phyloP scores from a whole-genome alignment of 441 rosid genomes.

The Theobroma grandiflorum region DNA sequence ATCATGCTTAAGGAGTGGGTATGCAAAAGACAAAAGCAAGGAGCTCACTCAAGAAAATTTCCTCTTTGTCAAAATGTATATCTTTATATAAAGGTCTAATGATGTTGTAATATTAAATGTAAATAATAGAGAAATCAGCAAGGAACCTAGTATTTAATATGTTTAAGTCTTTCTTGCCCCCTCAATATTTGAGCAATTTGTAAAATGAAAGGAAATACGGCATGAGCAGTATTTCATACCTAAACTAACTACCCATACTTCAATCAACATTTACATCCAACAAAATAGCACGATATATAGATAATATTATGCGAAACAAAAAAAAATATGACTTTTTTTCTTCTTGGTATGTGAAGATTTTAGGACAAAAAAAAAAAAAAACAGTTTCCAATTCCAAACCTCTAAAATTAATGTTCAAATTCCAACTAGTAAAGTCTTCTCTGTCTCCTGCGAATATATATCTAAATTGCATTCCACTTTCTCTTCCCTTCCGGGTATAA shows the following conservation, averaged over 20 bases:
- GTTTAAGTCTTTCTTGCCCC: neutral
- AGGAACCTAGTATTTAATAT: neutral
- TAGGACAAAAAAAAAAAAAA: too few relatives aligned
- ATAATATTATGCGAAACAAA: too few relatives aligned
- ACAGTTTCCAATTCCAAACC: neutral
- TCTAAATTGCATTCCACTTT: neutral
- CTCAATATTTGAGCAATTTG: neutral
- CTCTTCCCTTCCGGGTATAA: neutral
- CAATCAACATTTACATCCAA: too few relatives aligned
- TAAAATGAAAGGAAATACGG: neutral
- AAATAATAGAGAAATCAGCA: neutral
- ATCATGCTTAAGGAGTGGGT: conserved; percentile 44
- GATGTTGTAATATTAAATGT: neutral
- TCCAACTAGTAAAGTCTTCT: neutral
- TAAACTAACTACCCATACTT: neutral
- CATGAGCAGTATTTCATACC: neutral
- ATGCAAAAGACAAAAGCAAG: conserved; percentile 44
- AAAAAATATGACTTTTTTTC: too few relatives aligned
- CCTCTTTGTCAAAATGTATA: neutral
- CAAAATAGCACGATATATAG: too few relatives aligned
- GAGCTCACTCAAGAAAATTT: conserved; percentile 23
- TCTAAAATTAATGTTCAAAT: neutral
- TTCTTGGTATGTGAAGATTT: too few relatives aligned
- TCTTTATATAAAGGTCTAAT: neutral
- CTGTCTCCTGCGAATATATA: too few relatives aligned